These are phyloP conservation scores for Neurospora sp. DNA, from an alignment of 495 filamentous ascomycete genomes.

Conservation along the genomic window DNA sequence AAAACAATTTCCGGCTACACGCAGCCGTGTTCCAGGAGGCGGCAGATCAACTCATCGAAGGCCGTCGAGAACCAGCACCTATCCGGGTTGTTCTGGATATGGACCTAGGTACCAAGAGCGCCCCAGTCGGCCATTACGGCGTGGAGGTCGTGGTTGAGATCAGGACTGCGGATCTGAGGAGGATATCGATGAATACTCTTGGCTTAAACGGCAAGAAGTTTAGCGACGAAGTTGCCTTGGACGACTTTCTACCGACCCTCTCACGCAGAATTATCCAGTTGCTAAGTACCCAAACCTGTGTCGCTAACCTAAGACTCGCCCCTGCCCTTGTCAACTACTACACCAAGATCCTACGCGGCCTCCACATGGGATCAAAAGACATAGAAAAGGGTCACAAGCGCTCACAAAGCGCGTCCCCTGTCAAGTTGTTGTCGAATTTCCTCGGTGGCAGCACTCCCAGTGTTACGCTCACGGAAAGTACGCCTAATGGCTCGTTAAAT, in stretches of 20 bases:
- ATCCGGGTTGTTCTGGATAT: slow-evolving; percentile 54
- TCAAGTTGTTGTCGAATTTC: slow-evolving; percentile 82
- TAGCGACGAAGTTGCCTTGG: slow-evolving; percentile 56
- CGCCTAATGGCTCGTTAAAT: slow-evolving; percentile 6
- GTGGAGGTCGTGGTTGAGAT: slow-evolving; percentile 53
- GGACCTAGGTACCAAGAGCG: slow-evolving; percentile 44
- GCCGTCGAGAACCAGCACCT: slow-evolving; percentile 45
- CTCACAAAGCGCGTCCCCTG: slow-evolving; percentile 64
- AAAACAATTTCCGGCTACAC: slow-evolving; percentile 55
- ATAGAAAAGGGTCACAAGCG: slow-evolving; percentile 39
- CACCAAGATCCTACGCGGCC: slow-evolving; percentile 61
- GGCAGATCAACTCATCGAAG: slow-evolving; percentile 40
- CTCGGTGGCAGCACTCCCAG: slow-evolving; percentile 40
- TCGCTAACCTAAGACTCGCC: slow-evolving; percentile 57
- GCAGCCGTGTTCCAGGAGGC: slow-evolving; percentile 70
- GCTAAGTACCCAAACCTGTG: slow-evolving; percentile 56
- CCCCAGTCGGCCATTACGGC: slow-evolving; percentile 56
- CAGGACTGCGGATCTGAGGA: slow-evolving; percentile 26
- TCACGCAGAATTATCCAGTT: slow-evolving; percentile 44
- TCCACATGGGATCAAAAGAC: slow-evolving; percentile 52
- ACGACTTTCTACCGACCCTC: slow-evolving; percentile 59
- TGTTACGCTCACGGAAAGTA: slow-evolving; percentile 3
- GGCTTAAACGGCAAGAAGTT: slow-evolving; percentile 50
- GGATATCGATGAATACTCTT: slow-evolving; percentile 47
- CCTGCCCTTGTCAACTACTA: slow-evolving; percentile 54